These are phyloP conservation scores for Xylaria sp. DNA, from an alignment of 2,329 filamentous ascomycete species.

Conservation along the genomic window DNA sequence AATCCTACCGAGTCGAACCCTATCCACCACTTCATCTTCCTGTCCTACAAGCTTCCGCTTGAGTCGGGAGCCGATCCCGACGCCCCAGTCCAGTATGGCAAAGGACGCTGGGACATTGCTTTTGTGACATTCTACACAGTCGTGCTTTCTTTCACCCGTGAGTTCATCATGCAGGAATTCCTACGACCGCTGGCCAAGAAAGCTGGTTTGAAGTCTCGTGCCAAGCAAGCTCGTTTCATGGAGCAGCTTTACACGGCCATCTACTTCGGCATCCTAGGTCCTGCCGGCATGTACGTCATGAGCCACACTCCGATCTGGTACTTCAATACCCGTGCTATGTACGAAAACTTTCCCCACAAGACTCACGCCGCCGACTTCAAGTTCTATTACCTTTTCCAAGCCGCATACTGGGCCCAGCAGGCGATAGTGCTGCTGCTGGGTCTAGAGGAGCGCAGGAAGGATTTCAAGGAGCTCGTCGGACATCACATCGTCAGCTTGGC, in stretches of 20 bases:
- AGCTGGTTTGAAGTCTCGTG: slow-evolving; percentile 74
- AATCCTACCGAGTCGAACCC: slow-evolving; percentile 83
- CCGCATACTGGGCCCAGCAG: slow-evolving; percentile 95
- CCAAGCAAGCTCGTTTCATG: slow-evolving; percentile 92
- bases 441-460: slow-evolving; percentile 92
- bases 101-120: slow-evolving; percentile 85
- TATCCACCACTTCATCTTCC: slow-evolving; percentile 83
- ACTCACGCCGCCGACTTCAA: slow-evolving; percentile 86
- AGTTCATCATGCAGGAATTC: slow-evolving; percentile 94
- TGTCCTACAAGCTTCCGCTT: slow-evolving; percentile 81
- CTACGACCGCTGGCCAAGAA: slow-evolving; percentile 79
- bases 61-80: slow-evolving; percentile 53
- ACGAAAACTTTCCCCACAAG: slow-evolving; percentile 85
- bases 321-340: slow-evolving; percentile 92
- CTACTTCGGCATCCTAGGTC: slow-evolving; percentile 86
- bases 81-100: slow-evolving; percentile 78
- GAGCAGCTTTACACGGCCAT: slow-evolving; percentile 94
- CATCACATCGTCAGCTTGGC: slow-evolving; percentile 91
- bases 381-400: slow-evolving; percentile 95
- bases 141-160: slow-evolving; percentile 90
- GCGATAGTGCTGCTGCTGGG: slow-evolving; percentile 86
- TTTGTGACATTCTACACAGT: slow-evolving; percentile 91
- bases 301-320: slow-evolving; percentile 92
- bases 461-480: slow-evolving; percentile 91
- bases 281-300: slow-evolving; percentile 91